Percentiles rank a stretch among this genome's conserved stretches.
phyloP scores from a whole-genome alignment of 345 rosid genomes.

The Aethionema arabicum region DNA sequence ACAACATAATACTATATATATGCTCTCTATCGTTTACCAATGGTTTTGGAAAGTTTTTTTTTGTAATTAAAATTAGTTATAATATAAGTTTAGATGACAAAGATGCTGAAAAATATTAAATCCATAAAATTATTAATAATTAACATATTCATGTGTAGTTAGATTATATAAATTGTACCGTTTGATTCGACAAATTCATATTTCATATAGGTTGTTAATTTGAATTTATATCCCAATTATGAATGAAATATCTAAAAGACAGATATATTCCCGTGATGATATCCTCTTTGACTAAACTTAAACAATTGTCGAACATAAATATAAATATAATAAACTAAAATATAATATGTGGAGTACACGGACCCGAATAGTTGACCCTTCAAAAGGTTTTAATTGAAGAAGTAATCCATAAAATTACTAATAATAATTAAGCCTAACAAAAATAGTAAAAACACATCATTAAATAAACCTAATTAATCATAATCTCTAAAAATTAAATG shows the following conservation, averaged over 20 bases:
- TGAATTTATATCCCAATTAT: background rate
- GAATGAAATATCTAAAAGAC: background rate
- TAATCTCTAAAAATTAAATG: too few relatives aligned
- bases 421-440: slow-evolving; percentile 31
- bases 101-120: too few relatives aligned
- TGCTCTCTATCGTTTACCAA: too few relatives aligned
- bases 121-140: too few relatives aligned
- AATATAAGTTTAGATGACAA: too few relatives aligned
- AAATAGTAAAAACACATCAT: slow-evolving; percentile 24
- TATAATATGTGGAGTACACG: slow-evolving; percentile 31
- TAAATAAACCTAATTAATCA: background rate
- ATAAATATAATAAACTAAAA: background rate
- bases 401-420: slow-evolving; percentile 5
- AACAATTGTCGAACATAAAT: slow-evolving; percentile 13
- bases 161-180: too few relatives aligned
- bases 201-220: background rate
- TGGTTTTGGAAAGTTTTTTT: too few relatives aligned
- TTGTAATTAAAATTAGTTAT: too few relatives aligned
- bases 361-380: slow-evolving; percentile 32
- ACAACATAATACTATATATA: too few relatives aligned
- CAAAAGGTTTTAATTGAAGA: background rate
- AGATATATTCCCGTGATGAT: slow-evolving; percentile 18
- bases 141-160: too few relatives aligned
- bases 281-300: slow-evolving; percentile 24
- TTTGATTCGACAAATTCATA: too few relatives aligned